phyloP scores from a whole-genome alignment of 176 grass and related monocot genomes.

The Bothriochloa decipiens region DNA sequence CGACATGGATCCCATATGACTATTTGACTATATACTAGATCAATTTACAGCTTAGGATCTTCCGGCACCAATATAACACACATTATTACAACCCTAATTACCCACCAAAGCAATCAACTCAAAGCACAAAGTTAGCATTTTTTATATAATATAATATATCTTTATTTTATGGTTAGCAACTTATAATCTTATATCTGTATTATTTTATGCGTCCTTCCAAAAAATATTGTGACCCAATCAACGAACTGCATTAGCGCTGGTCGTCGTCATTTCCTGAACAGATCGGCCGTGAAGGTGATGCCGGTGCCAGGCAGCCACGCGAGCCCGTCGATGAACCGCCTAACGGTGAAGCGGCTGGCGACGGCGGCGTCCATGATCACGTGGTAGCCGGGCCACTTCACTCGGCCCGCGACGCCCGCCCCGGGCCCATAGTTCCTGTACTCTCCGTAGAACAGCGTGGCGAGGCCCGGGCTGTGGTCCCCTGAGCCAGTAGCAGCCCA shows the following conservation, averaged over 20 bases:
- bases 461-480: slow-evolving; percentile 25
- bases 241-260: background rate
- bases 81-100: background rate
- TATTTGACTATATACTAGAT: background rate
- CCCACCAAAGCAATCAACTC: background rate
- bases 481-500: slow-evolving; percentile 49
- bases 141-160: background rate
- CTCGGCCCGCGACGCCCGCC: slow-evolving; percentile 44
- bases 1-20: background rate
- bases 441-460: slow-evolving; percentile 78
- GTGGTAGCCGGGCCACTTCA: slow-evolving; percentile 84
- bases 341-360: slow-evolving; percentile 65
- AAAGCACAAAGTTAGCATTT: no score
- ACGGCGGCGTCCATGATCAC: slow-evolving; percentile 65
- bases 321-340: slow-evolving; percentile 80
- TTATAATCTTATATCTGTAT: background rate
- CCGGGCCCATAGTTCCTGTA: slow-evolving; percentile 83
- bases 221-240: background rate
- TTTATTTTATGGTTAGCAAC: background rate
- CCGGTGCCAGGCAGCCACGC: slow-evolving; percentile 75
- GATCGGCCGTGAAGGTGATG: slow-evolving; percentile 73
- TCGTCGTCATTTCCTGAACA: slow-evolving; percentile 50
- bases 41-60: background rate
- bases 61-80: background rate
- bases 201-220: background rate